A percentile compares a stretch with the other conserved stretches of the same genome.
Conservation (phyloP, 2,329 filamentous ascomycete species). For the Epichloe elymi region DNA sequence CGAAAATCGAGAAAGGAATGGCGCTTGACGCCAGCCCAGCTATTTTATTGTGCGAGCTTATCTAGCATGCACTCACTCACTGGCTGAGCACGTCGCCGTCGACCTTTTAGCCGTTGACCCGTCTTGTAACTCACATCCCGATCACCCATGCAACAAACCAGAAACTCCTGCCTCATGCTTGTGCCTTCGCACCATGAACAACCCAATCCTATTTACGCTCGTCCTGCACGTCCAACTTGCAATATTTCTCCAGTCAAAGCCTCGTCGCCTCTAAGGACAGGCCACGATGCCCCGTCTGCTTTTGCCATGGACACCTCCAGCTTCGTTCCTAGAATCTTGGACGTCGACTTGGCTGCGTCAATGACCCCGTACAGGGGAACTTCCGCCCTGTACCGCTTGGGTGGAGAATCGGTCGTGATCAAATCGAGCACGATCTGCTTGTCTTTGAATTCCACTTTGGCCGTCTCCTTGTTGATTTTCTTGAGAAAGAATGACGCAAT, state of each 20-base stretch:
- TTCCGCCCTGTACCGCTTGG: constrained; percentile 64
- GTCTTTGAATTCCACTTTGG: constrained; percentile 56
- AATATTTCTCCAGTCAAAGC: constrained; percentile 60
- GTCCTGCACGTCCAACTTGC: constrained; percentile 70
- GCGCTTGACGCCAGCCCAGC: not conserved
- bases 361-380: constrained; percentile 69
- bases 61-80: not conserved
- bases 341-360: constrained; percentile 60
- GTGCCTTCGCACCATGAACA: not conserved
- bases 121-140: not conserved
- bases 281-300: constrained; percentile 69
- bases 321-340: constrained; percentile 79
- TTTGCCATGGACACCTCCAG: constrained; percentile 64
- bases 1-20: constrained; percentile 10
- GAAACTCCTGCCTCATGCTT: not conserved
- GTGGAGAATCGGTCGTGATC: constrained; percentile 62
- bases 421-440: constrained; percentile 63
- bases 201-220: not conserved
- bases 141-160: constrained; percentile 1
- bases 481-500: constrained; percentile 92
- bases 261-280: constrained; percentile 71
- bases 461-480: constrained; percentile 78
- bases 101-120: not conserved
- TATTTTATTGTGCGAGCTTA: not conserved
- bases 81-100: not conserved